Evolutionary conservation across 768 basidiomycete genomes (phyloP).

Genomic region (Gymnopilus dilepis): DNA sequence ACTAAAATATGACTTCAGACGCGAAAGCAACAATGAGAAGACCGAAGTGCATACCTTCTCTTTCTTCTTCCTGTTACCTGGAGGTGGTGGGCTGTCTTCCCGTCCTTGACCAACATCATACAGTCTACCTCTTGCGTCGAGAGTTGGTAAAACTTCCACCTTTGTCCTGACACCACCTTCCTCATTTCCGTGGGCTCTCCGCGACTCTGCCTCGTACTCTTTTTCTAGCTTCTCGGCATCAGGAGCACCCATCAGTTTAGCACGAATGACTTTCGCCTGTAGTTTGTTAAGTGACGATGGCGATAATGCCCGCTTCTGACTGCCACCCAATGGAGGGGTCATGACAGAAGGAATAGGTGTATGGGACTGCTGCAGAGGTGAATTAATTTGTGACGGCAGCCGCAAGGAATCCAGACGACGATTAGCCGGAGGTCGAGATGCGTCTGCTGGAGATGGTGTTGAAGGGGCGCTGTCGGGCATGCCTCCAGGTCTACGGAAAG

Average conservation of each 20-base stretch:
- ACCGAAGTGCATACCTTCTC: slow-evolving; percentile 58
- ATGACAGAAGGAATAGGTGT: slow-evolving; percentile 94
- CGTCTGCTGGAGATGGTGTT: slow-evolving; percentile 62
- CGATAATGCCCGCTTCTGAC: slow-evolving; percentile 57
- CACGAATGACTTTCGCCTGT: slow-evolving; percentile 91
- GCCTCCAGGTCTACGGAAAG: slow-evolving; percentile 85
- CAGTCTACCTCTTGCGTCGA: slow-evolving; percentile 82
- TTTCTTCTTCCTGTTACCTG: slow-evolving; percentile 83
- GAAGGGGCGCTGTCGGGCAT: slow-evolving; percentile 56
- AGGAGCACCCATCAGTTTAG: slow-evolving; percentile 83
- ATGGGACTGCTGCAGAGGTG: slow-evolving; percentile 62
- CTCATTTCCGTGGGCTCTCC: slow-evolving; percentile 50
- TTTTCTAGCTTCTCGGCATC: slow-evolving; percentile 79
- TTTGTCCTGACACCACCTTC: slow-evolving; percentile 55
- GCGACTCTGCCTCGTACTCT: slow-evolving; percentile 80
- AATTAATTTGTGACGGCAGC: slow-evolving; percentile 61
- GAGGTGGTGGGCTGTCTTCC: slow-evolving; percentile 52
- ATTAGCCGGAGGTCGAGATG: slow-evolving; percentile 43
- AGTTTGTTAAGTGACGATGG: slow-evolving; percentile 87
- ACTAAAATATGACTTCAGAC: slow-evolving; percentile 42
- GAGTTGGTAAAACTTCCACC: slow-evolving; percentile 86
- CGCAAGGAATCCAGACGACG: slow-evolving; percentile 66
- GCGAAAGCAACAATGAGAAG: neutral
- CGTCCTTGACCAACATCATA: slow-evolving; percentile 91
- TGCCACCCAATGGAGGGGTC: slow-evolving; percentile 50